Conservation (phyloP, 306 rosid genomes). For the Cyclanthera cordifolia region DNA sequence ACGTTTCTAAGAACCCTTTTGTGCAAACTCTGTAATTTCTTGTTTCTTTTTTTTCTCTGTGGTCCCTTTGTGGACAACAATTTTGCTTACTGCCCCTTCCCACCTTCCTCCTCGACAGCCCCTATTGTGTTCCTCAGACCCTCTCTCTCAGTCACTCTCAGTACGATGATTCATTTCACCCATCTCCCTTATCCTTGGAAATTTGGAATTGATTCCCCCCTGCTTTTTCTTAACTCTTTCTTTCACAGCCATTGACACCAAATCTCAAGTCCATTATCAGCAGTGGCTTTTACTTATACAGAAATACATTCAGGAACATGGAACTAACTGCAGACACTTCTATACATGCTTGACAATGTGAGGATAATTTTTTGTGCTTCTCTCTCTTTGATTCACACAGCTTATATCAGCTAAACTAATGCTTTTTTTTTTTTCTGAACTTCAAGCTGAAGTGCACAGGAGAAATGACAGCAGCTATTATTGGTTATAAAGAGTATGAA, state of each 20-base stretch:
- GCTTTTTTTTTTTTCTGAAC: not conserved
- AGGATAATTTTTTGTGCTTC: not conserved
- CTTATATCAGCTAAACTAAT: not conserved
- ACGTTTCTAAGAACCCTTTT: not conserved
- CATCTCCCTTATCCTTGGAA: no score
- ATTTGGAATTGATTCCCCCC: no score
- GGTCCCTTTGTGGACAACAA: not conserved
- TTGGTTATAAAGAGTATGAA: slow-evolving; percentile 24
- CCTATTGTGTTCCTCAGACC: not conserved
- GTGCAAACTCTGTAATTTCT: not conserved
- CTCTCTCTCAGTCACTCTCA: not conserved
- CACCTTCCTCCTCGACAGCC: not conserved
- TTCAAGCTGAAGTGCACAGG: slow-evolving; percentile 49
- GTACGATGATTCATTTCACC: slow-evolving; percentile 7
- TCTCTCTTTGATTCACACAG: not conserved
- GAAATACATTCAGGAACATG: slow-evolving; percentile 68
- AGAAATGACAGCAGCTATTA: slow-evolving; percentile 24
- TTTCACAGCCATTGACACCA: slow-evolving; percentile 84
- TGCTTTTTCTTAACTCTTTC: not conserved
- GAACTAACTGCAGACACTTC: slow-evolving; percentile 52
- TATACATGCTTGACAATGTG: slow-evolving; percentile 62
- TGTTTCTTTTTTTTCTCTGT: not conserved
- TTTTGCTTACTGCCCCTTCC: not conserved
- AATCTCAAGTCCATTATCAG: slow-evolving; percentile 68
- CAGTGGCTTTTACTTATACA: slow-evolving; percentile 98